phyloP scores from a whole-genome alignment of 257 asterid species.

The Misopates orontium region DNA sequence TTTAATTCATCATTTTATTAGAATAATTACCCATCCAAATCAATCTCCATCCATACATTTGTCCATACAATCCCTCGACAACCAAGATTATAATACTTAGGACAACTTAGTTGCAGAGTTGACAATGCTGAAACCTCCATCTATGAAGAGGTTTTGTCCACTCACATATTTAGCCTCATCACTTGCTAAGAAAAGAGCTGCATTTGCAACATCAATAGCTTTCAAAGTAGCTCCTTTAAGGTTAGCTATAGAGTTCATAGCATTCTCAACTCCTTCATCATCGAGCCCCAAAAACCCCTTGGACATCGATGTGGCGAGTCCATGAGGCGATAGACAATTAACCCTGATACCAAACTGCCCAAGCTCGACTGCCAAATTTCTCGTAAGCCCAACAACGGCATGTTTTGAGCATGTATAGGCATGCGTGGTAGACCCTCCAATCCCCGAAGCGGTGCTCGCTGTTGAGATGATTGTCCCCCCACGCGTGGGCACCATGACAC shows the following conservation, averaged over 20 bases:
- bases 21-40: too few relatives aligned
- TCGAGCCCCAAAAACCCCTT: conserved; percentile 29
- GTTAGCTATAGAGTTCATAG: conserved; percentile 22
- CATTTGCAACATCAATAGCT: too few relatives aligned
- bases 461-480: conserved; percentile 46
- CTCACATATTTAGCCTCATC: conserved; percentile 8
- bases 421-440: conserved; percentile 40
- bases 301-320: conserved; percentile 40
- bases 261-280: conserved; percentile 33
- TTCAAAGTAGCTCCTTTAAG: conserved; percentile 42
- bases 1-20: too few relatives aligned
- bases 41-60: too few relatives aligned
- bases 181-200: too few relatives aligned
- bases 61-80: too few relatives aligned
- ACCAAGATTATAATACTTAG: too few relatives aligned
- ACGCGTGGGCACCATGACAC: conserved; percentile 43
- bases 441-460: conserved; percentile 31
- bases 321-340: conserved; percentile 56
- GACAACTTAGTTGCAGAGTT: not conserved
- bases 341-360: conserved; percentile 31
- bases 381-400: conserved; percentile 46
- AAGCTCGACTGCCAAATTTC: conserved; percentile 38
- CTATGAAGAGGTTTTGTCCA: not conserved
- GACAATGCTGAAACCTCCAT: not conserved
- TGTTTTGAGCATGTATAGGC: conserved; percentile 48